Evolutionary conservation across 768 basidiomycete genomes (phyloP).

Genomic region (Leccinum imitatum): DNA sequence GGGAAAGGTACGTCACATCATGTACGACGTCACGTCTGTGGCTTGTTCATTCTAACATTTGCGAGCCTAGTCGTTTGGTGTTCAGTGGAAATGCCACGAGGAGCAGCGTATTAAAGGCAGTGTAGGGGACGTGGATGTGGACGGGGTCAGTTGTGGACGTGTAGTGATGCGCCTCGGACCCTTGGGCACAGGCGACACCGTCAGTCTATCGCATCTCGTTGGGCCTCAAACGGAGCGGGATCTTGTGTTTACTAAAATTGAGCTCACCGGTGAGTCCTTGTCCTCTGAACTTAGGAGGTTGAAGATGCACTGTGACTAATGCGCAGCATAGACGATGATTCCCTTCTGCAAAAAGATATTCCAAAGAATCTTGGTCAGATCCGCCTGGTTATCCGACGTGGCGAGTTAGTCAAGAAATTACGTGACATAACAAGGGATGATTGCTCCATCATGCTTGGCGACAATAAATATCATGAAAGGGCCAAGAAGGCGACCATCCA

Average conservation of each 20-base stretch:
- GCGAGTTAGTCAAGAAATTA: neutral
- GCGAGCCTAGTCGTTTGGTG: neutral
- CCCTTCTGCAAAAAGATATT: slow-evolving; percentile 7
- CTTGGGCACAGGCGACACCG: neutral
- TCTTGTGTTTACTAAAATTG: neutral
- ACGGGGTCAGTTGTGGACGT: neutral
- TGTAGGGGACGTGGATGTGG: neutral
- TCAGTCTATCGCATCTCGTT: neutral
- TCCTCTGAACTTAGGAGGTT: neutral
- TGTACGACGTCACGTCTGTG: neutral
- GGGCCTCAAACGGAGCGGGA: neutral
- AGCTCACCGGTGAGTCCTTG: neutral
- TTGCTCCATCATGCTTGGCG: neutral
- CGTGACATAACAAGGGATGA: neutral
- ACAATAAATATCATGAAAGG: neutral
- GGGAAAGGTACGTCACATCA: neutral
- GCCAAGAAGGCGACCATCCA: neutral
- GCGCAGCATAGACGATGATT: slow-evolving; percentile 20
- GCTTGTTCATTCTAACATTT: neutral
- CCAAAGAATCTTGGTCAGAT: slow-evolving; percentile 20
- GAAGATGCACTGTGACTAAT: neutral
- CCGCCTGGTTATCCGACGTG: slow-evolving; percentile 1
- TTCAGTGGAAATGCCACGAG: neutral
- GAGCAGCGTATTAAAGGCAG: neutral
- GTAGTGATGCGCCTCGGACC: neutral